phyloP scores from a whole-genome alignment of 2,329 filamentous ascomycete genomes.

The Fusarium veterinarium region DNA sequence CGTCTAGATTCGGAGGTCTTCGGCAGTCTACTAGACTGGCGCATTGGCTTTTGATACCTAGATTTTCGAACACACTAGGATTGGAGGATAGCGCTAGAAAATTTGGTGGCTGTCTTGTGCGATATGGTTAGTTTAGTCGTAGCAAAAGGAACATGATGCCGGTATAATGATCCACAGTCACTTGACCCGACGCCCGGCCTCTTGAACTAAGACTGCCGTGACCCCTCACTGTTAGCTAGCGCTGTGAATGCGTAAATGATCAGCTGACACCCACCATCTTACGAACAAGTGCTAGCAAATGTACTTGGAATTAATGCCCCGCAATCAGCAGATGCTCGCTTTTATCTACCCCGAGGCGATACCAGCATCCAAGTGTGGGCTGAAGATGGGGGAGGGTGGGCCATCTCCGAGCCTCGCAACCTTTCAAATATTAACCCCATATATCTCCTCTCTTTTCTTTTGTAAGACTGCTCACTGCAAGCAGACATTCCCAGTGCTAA shows the following conservation, averaged over 20 bases:
- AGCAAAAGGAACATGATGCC: not conserved
- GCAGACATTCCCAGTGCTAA: accelerated
- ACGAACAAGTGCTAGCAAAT: not conserved
- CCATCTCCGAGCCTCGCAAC: not conserved
- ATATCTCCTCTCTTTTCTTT: accelerated
- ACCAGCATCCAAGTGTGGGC: not conserved
- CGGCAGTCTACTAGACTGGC: too few species aligned
- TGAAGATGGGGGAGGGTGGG: too few species aligned
- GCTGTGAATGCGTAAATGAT: not conserved
- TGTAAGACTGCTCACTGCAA: accelerated
- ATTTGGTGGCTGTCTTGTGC: not conserved
- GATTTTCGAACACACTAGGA: too few species aligned
- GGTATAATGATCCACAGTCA: accelerated
- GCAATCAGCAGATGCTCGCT: not conserved
- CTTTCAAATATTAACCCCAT: accelerated
- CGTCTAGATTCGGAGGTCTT: not conserved
- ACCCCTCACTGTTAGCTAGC: not conserved
- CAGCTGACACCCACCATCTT: accelerated
- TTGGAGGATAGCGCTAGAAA: too few species aligned
- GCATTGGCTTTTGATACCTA: too few species aligned
- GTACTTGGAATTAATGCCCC: not conserved
- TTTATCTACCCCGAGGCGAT: not conserved
- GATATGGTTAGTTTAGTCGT: not conserved
- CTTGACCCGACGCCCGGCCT: not conserved
- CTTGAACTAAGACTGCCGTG: not conserved